Evolutionary conservation across 768 basidiomycete species (phyloP).

Genomic region (Leccinum incarnatum): DNA sequence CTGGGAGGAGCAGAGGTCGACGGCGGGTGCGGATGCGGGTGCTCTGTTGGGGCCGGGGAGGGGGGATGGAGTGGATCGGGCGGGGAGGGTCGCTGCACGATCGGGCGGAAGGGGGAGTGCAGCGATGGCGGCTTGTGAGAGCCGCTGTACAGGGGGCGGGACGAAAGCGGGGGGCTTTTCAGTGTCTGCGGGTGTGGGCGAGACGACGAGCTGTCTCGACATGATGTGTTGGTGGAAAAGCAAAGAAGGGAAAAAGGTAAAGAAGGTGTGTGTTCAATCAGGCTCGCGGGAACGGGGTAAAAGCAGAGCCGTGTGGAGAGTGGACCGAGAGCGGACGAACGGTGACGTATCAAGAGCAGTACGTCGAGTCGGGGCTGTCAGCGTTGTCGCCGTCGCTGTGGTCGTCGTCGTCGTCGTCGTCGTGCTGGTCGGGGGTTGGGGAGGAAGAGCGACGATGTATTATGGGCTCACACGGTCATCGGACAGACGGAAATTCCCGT

Average conservation of each 20-base stretch:
- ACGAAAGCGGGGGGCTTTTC: slow-evolving; percentile 23
- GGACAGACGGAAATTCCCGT: slow-evolving; percentile 5
- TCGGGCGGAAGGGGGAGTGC: slow-evolving; percentile 5
- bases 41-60: slow-evolving; percentile 23
- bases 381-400: not conserved
- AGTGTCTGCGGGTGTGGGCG: slow-evolving; percentile 17
- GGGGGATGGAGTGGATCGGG: slow-evolving; percentile 1
- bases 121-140: slow-evolving; percentile 14
- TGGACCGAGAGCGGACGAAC: not conserved
- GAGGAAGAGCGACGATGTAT: not conserved
- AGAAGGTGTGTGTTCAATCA: not conserved
- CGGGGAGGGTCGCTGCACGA: slow-evolving; percentile 2
- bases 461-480: slow-evolving; percentile 15
- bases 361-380: not conserved
- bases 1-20: not conserved
- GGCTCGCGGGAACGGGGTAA: slow-evolving; percentile 5
- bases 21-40: not conserved
- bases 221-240: slow-evolving; percentile 9
- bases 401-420: not conserved
- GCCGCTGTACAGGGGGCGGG: slow-evolving; percentile 29
- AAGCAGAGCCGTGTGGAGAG: not conserved
- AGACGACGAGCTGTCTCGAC: slow-evolving; percentile 13
- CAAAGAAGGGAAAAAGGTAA: not conserved
- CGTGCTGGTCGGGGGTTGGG: not conserved
- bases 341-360: not conserved